Base-by-base conservation (phyloP, 148 eudicot genomes). In the Cornus florida region DNA sequence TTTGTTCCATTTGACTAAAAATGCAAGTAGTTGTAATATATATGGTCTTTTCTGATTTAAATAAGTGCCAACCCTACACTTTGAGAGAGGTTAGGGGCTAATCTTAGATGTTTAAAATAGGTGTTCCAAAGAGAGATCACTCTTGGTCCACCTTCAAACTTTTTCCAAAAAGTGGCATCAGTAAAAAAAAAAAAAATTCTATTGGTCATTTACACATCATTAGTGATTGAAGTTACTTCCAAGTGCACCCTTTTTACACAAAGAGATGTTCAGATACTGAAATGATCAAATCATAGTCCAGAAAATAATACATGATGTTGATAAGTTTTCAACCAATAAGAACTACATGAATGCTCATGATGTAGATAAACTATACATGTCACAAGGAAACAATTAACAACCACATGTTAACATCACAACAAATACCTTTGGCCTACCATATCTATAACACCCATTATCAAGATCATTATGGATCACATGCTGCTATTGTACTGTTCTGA, bases 251-350 rank as follows among this genome's bases (percentile, higher is more conserved):
- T 2, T 20, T 62, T 62, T 20, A 6, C 6, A 62, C 66, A 62
- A 20, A 62, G 1, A 62, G 22, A 3, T 19, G 23, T 62, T 62
- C 66, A 62, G 20, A 62, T 17, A 62, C 19, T 62, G 64, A 57
- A n/a, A 62, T 62, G 28, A 62, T 24, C 72, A 35, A 70, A 70
- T 20, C 2, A 35, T 70, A 39, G 24, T 20, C 10, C 41, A 39
- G 50, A 20, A 20, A 39, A 17, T 7, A 70, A 70, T 35, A 5
- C 41, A 4, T n/a, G 50, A 35, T 70, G 13, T 39, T 11, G 35
- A 59, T 75, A 62, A 10, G 33, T 60, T 74, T 41, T 35, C 50
- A 62, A 38, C 77, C 77, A 74, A 59, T 74, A 60, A 33, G 77
- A 59, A 74, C 69, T 62, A 32, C 43, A 17, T 24, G 8, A 43